Evolutionary conservation across 768 basidiomycete species (phyloP), one percentile per base, ranked within the genome.

Genomic region (Russula griseocarnosa): DNA sequence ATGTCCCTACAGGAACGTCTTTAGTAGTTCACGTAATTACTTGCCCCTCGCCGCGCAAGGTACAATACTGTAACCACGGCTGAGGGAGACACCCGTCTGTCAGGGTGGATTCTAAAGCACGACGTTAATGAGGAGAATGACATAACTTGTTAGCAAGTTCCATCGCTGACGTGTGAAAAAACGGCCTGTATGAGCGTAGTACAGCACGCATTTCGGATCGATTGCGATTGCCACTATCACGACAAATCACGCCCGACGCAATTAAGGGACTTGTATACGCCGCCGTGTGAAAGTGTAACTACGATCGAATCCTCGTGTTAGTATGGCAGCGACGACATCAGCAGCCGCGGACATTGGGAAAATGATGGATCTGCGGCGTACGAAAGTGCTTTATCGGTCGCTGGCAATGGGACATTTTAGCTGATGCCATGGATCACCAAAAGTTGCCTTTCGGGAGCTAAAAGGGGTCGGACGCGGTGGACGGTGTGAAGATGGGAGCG

Each of bases 131-230:
- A n/a, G 53, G 53, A n/a, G 53, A 38, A 38, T 60, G 58, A 55
- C 63, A 53, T 58, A 64, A 64, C 58, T 64, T 63, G 62, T 55
- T 50, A 40, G 16, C 49, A 44, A 47, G 24, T 22, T 30, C 51
- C 42, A 38, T 60, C 47, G 49, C 36, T 10, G 26, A 40, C 53
- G 63, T 55, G 53, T 60, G 63, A 64, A 58, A 61, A 64, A 49
- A 54, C 1, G n/a, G 38, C 51, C 24, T n/a, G 28, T 36, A 18
- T 20, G 61, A 44, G 61, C 49, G 34, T 38, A 34, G 16, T 22
- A n/a, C 38, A 40, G 16, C 38, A 40, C 5, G 51, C n/a, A 47
- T 22, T 47, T 60, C 20, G 40, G 53, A 64, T 64, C 63, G 58
- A 13, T 52, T 40, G 38, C 32, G n/a, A 32, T 59, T 30, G 40